Conservation (phyloP, 441 rosid genomes). For the Arabidopsis hybrid region DNA sequence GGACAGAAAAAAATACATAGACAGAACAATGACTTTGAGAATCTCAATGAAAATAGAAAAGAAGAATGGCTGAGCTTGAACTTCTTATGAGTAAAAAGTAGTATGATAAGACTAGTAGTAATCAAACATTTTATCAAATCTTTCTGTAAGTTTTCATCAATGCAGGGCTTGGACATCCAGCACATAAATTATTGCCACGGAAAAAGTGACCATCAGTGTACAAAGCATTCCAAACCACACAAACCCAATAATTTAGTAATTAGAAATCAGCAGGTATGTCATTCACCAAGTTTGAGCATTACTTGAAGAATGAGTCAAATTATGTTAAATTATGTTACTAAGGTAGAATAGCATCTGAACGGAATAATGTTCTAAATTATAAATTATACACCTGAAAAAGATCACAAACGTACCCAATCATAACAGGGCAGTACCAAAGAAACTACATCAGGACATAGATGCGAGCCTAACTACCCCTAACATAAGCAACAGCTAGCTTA, state of each 20-base stretch:
- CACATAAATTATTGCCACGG: neutral
- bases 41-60: constrained; percentile 29
- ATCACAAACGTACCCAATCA: constrained; percentile 1
- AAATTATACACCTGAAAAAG: neutral
- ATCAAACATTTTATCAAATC: neutral
- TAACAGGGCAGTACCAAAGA: constrained; percentile 17
- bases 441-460: neutral
- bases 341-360: neutral
- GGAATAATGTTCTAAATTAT: neutral
- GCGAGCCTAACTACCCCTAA: constrained; percentile 4
- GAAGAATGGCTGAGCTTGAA: constrained; percentile 26
- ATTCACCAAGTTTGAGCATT: constrained; percentile 3
- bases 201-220: neutral
- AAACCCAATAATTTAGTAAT: neutral
- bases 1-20: constrained; percentile 19
- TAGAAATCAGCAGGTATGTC: neutral
- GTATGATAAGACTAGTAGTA: constrained; percentile 4
- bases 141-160: neutral
- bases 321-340: neutral
- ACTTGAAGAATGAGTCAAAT: neutral
- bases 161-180: neutral
- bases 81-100: constrained; percentile 17
- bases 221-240: neutral
- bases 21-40: constrained; percentile 21
- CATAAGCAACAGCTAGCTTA: neutral